These are phyloP conservation scores for Malus fusca DNA, from an alignment of 306 rosid species.

Conservation along the genomic window DNA sequence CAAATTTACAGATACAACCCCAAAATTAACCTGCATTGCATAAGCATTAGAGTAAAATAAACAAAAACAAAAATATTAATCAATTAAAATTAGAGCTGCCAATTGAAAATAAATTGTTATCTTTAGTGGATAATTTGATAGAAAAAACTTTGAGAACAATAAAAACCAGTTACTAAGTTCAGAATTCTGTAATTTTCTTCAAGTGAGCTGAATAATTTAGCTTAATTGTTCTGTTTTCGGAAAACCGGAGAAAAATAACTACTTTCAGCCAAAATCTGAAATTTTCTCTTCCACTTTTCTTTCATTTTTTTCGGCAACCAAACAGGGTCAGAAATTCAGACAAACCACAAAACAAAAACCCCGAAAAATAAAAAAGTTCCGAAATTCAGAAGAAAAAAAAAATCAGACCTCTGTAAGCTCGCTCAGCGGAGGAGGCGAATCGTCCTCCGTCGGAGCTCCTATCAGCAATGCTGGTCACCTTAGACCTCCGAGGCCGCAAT, in stretches of 20 bases:
- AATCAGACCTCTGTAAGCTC: constrained; percentile 35
- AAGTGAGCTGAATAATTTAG: not conserved
- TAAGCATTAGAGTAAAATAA: not conserved
- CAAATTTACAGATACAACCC: not conserved
- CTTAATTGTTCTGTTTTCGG: not conserved
- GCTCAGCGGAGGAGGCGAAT: constrained; percentile 15
- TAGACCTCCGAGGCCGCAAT: constrained; percentile 40
- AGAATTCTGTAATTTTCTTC: not conserved
- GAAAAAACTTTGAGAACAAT: not conserved
- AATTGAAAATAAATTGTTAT: not conserved
- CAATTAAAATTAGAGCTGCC: not conserved
- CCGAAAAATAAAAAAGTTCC: not conserved
- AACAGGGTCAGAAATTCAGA: not conserved
- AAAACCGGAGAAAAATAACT: not conserved
- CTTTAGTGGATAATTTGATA: not conserved
- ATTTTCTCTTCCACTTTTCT: not conserved
- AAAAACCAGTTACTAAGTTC: not conserved
- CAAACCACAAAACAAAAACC: not conserved
- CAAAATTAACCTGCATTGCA: constrained; percentile 8
- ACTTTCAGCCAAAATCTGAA: not conserved
- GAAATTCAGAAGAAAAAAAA: not conserved
- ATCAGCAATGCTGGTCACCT: constrained; percentile 22
- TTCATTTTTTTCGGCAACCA: constrained; percentile 2
- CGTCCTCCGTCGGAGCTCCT: constrained; percentile 21
- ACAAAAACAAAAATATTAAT: not conserved